Evolutionary conservation across 73 alveolate species (phyloP).

Genomic region (Effrenium voratum): DNA sequence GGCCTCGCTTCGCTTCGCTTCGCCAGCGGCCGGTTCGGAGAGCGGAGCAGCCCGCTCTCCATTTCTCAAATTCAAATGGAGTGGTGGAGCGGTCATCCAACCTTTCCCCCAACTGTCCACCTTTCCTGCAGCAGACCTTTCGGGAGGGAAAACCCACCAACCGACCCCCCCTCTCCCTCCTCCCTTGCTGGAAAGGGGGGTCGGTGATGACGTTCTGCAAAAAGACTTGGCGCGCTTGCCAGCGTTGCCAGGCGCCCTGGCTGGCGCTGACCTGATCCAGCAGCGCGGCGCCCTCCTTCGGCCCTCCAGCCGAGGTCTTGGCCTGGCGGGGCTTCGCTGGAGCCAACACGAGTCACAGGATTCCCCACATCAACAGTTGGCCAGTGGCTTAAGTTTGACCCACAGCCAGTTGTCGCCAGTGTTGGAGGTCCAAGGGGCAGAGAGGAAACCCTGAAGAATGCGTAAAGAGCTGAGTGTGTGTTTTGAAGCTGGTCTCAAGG

Average conservation of each 20-base stretch:
- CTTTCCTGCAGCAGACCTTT: neutral
- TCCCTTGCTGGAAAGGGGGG: neutral
- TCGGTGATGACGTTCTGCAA: too few species aligned
- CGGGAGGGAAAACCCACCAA: neutral
- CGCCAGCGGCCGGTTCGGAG: neutral
- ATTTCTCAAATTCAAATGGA: neutral
- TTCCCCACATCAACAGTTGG: too few species aligned
- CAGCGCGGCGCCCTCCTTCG: slow-evolving; percentile 47
- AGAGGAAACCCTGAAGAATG: too few species aligned
- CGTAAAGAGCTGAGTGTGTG: too few species aligned
- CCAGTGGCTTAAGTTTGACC: too few species aligned
- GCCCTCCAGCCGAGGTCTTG: slow-evolving; percentile 57
- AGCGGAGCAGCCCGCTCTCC: neutral
- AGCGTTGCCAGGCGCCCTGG: too few species aligned
- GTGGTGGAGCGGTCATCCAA: neutral
- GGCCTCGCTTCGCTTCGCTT: neutral
- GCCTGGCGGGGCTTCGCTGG: too few species aligned
- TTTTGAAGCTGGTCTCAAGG: too few species aligned
- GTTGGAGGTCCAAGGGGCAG: too few species aligned
- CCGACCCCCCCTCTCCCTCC: neutral
- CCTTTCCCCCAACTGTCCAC: neutral
- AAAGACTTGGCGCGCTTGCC: too few species aligned
- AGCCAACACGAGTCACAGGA: too few species aligned
- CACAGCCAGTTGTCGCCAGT: too few species aligned
- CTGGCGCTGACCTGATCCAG: slow-evolving; percentile 29